Conservation (phyloP, 148 eudicot species). For the Fagopyrum tataricum region DNA sequence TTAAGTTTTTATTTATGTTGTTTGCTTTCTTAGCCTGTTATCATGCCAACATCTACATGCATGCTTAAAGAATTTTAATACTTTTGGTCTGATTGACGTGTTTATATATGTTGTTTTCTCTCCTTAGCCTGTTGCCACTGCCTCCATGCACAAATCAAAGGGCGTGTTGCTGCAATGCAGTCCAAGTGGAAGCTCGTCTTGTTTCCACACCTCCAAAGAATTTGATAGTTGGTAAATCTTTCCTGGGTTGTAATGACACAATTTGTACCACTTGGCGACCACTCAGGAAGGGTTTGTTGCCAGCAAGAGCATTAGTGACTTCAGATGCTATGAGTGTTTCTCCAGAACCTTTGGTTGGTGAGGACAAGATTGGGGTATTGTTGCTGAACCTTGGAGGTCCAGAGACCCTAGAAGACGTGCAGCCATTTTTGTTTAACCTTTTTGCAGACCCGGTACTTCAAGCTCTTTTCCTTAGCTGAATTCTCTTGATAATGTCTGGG, state of each 20-base stretch:
- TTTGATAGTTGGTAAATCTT: constrained; percentile 26
- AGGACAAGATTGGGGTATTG: constrained; percentile 77
- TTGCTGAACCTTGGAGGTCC: constrained; percentile 99
- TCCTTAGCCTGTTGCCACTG: constrained; percentile 45
- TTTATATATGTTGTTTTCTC: constrained; percentile 12
- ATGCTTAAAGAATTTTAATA: too few relatives aligned
- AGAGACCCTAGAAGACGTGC: constrained; percentile 94
- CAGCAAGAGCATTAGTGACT: constrained; percentile 48
- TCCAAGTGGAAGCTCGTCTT: constrained; percentile 35
- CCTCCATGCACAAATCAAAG: constrained; percentile 33
- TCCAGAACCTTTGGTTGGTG: constrained; percentile 29
- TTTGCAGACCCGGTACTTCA: constrained; percentile 90
- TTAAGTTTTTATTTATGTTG: too few relatives aligned
- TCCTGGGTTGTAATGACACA: constrained; percentile 33
- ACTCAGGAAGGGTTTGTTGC: constrained; percentile 26
- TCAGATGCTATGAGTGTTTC: constrained; percentile 42
- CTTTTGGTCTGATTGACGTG: neutral
- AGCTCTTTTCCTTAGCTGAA: too few relatives aligned
- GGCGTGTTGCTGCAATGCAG: constrained; percentile 29
- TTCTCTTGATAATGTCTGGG: too few relatives aligned
- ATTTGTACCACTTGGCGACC: constrained; percentile 23
- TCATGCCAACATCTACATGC: too few relatives aligned
- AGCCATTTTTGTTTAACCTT: constrained; percentile 92
- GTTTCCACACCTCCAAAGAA: constrained; percentile 27
- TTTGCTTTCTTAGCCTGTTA: too few relatives aligned